These are phyloP conservation scores for Planoprotostelium fungivorum DNA, from an alignment of 78 protist species.

Conservation along the genomic window DNA sequence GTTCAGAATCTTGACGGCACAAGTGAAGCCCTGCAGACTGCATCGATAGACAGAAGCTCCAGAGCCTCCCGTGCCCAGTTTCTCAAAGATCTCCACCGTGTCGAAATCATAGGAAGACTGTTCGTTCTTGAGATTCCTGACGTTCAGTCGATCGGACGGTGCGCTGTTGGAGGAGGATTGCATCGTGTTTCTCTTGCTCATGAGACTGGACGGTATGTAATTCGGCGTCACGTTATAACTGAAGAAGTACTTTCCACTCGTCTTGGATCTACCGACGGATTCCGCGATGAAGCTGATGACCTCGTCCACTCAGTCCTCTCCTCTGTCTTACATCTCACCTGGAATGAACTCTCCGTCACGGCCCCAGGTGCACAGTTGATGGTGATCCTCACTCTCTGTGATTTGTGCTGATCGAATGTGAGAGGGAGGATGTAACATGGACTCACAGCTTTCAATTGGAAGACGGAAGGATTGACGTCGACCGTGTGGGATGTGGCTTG, in stretches of 20 bases:
- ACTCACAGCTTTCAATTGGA: not conserved
- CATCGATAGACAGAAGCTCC: constrained; percentile 51
- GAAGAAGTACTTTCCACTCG: not conserved
- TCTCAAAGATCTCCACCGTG: constrained; percentile 26
- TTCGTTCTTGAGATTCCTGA: not conserved
- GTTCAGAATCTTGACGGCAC: constrained; percentile 47
- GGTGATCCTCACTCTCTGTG: not conserved
- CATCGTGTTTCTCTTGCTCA: not conserved
- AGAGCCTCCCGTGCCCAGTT: constrained; percentile 49
- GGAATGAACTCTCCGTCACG: not conserved
- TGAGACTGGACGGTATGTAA: not conserved
- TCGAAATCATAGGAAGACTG: not conserved
- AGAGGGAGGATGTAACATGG: not conserved
- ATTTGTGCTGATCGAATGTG: not conserved
- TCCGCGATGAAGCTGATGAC: not conserved
- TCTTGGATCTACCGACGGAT: not conserved
- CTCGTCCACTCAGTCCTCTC: not conserved
- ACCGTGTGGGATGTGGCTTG: not conserved
- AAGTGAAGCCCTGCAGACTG: constrained; percentile 49
- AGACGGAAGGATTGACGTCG: not conserved
- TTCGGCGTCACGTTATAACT: not conserved
- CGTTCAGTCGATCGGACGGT: not conserved
- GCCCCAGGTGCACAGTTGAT: not conserved
- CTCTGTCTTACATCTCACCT: too few species aligned
- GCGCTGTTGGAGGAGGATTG: not conserved